A percentile compares a stretch with the other conserved stretches of the same genome.
These are phyloP conservation scores for Apophysomyces variabilis DNA, from an alignment of 371 early-diverging fungal genomes.

Conservation along the genomic window DNA sequence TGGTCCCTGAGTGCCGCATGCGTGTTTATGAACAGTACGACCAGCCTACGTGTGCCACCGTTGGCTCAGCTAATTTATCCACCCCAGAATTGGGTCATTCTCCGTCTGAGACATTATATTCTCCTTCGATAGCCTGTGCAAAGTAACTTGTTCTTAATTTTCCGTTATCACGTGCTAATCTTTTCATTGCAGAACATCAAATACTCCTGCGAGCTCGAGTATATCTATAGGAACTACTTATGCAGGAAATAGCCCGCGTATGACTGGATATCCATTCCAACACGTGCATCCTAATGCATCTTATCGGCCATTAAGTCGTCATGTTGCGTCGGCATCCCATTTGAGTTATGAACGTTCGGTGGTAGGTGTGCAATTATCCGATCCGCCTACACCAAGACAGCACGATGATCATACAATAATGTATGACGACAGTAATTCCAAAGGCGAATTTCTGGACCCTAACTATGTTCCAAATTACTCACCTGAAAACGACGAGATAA, in stretches of 20 bases:
- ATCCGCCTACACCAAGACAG: conserved; percentile 34
- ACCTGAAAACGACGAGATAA: not conserved
- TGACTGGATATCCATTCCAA: conserved; percentile 17
- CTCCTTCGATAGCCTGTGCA: conserved; percentile 15
- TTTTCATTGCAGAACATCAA: conserved; percentile 18
- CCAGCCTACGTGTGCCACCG: conserved; percentile 19
- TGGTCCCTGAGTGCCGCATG: conserved; percentile 12
- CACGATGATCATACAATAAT: conserved; percentile 15
- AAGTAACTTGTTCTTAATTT: conserved; percentile 17
- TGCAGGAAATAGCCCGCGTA: conserved; percentile 11
- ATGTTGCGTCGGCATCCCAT: conserved; percentile 24
- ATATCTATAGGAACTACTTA: conserved; percentile 3
- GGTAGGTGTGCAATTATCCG: conserved; percentile 40
- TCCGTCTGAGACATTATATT: conserved; percentile 30
- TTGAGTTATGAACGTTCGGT: conserved; percentile 7
- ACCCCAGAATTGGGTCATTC: conserved; percentile 52
- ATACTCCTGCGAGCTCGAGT: conserved; percentile 7
- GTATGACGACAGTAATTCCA: conserved; percentile 20
- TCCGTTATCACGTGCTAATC: conserved; percentile 23
- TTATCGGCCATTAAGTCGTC: conserved; percentile 33
- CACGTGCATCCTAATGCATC: conserved; percentile 29
- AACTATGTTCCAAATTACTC: conserved; percentile 10
- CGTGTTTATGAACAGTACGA: conserved; percentile 2
- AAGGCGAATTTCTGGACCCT: conserved; percentile 18
- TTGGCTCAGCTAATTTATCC: conserved; percentile 19